These are phyloP conservation scores for Cadophora sp. DNA, from an alignment of 2,329 filamentous ascomycete genomes.

Conservation along the genomic window DNA sequence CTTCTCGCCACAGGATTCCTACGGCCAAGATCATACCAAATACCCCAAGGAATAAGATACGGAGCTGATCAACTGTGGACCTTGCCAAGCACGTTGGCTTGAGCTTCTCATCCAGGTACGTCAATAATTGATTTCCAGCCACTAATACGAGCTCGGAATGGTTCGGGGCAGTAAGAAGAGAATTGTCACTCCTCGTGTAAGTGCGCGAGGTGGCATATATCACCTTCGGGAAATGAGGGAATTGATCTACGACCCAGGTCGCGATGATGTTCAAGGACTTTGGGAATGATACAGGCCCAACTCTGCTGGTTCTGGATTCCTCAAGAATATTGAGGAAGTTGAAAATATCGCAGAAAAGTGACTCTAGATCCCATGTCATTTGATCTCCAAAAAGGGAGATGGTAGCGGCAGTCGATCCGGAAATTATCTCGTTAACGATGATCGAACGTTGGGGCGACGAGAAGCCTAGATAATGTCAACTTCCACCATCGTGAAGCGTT, in stretches of 20 bases:
- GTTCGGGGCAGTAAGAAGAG: conserved; percentile 2
- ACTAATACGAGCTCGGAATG: conserved; percentile 12
- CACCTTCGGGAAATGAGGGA: conserved; percentile 20
- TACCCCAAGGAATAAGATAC: conserved; percentile 17
- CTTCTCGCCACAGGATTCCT: background rate
- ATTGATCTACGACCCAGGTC: background rate
- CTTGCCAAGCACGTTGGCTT: conserved; percentile 16
- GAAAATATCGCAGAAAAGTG: conserved; percentile 10
- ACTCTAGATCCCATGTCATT: conserved; percentile 22
- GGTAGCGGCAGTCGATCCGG: background rate
- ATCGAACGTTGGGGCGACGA: no score
- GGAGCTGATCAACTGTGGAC: conserved; percentile 3
- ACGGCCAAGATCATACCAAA: conserved; percentile 23
- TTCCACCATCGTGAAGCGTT: no score
- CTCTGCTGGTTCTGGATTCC: conserved; percentile 18
- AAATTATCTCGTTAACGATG: background rate
- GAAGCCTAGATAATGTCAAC: no score
- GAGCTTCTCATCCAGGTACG: conserved; percentile 11
- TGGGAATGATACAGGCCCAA: conserved; percentile 21
- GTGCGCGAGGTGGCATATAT: conserved; percentile 24
- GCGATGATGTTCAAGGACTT: conserved; percentile 13
- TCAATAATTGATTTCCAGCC: conserved; percentile 17
- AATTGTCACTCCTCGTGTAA: conserved; percentile 11
- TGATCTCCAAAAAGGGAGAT: conserved; percentile 20
- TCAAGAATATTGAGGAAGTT: conserved; percentile 12